Base-by-base conservation (phyloP, 352 stramenopile genomes). In the Vaucheria bursata region DNA sequence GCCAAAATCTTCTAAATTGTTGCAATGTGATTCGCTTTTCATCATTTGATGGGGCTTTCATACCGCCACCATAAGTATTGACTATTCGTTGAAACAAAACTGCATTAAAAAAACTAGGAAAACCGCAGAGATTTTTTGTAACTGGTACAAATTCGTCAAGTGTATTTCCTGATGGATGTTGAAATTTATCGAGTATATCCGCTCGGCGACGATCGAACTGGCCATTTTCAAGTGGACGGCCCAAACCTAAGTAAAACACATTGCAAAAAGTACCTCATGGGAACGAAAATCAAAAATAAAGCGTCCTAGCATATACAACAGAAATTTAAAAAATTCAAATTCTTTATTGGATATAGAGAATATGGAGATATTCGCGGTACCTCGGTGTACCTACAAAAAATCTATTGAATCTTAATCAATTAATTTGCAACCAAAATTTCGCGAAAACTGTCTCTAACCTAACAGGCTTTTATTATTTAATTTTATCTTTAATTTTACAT, bases 91-190 rank as follows among this genome's bases (percentile, higher is more conserved):
- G 86, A 84, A 97, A 99, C 37, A 99, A 90, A 52, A 94, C 93
- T 36, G 90, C 90, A 81, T 98, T 98, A 84, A 98, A 98, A 86
- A 98, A 99, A 29, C 92, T 97, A n/a, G 95, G 95, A 85, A 99
- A 97, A 4, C 91, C 89, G 83, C 94, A 98, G 18, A 98, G 86
- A 73, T 97, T 95, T 84, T 98, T 99, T 0, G 94, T 97, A 33
- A 99, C 93, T 1, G 92, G 88, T 39, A 97, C 93, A 80, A 94
- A 94, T 3, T 88, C 73, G 49, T 91, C 88, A n/a, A 90, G 70
- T 64, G 50, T 74, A 39, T 88, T 67, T 8, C 81, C 81, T 3
- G 78, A 45, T 31, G 52, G 40, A 29, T 79, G 66, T 18, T 45
- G 59, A 67, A 85, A 84, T 25, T 84, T 31, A 12, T 50, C 45